Percentiles rank a stretch among this genome's conserved stretches.
phyloP scores from a whole-genome alignment of 2,329 filamentous ascomycete species.

The Ophiocordyceps camponoti-rufipedis region DNA sequence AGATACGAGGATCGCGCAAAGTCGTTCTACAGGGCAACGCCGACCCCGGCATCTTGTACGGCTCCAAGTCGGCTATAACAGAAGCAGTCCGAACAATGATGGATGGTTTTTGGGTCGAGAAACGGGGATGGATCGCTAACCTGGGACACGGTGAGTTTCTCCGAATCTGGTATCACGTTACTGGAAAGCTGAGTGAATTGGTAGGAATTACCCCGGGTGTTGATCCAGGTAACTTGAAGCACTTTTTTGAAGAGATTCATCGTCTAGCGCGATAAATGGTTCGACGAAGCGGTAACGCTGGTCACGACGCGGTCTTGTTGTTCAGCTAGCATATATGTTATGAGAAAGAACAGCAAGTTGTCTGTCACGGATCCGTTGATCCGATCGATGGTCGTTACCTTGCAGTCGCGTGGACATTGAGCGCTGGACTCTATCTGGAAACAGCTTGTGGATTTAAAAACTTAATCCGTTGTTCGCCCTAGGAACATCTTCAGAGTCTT shows the following conservation, averaged over 20 bases:
- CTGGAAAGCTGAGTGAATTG: background rate
- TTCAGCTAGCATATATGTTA: too few species aligned
- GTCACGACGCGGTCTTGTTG: background rate
- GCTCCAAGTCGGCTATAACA: slow-evolving; percentile 64
- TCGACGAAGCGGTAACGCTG: background rate
- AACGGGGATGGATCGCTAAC: slow-evolving; percentile 93
- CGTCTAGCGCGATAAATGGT: slow-evolving; percentile 28
- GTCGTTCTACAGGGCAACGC: slow-evolving; percentile 87
- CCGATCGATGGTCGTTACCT: too few species aligned
- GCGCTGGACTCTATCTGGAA: too few species aligned
- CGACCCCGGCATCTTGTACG: slow-evolving; percentile 85
- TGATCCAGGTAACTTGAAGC: slow-evolving; percentile 79
- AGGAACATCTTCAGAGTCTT: background rate
- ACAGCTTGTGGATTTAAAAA: background rate
- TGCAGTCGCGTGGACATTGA: too few species aligned
- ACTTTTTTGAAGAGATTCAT: slow-evolving; percentile 88
- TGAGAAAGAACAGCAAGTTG: too few species aligned
- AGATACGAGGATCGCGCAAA: slow-evolving; percentile 54
- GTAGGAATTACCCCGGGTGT: slow-evolving; percentile 85
- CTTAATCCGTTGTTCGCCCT: background rate
- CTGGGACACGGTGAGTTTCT: slow-evolving; percentile 65
- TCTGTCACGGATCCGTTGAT: too few species aligned
- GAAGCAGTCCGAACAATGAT: slow-evolving; percentile 73
- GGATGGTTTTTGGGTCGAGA: slow-evolving; percentile 58
- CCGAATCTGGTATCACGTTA: too few species aligned